Percentiles rank a stretch among this genome's conserved stretches.
Evolutionary conservation across 2,329 filamentous ascomycete species (phyloP).

Genomic region (Venturia effusa): DNA sequence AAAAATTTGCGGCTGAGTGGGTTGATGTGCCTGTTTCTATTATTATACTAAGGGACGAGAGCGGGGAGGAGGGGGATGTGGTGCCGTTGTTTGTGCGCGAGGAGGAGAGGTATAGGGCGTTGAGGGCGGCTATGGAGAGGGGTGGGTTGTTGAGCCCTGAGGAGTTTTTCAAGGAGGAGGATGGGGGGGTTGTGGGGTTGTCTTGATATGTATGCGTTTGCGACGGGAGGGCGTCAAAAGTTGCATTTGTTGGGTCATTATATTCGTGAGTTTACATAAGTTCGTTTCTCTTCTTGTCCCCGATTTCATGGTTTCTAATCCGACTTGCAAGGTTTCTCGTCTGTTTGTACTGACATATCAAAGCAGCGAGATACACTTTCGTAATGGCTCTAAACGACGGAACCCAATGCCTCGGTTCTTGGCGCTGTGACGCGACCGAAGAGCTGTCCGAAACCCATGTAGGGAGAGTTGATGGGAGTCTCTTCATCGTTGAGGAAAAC

Average conservation of each 20-base stretch:
- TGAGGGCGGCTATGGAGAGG: background rate
- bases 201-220: background rate
- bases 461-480: slow-evolving; percentile 6
- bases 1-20: background rate
- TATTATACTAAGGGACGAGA: no score
- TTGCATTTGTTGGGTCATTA: no score
- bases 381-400: background rate
- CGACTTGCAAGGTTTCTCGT: no score
- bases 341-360: no score
- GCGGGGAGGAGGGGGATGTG: background rate
- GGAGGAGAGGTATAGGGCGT: background rate
- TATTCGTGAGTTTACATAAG: background rate
- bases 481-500: slow-evolving; percentile 15
- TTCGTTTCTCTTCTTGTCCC: background rate
- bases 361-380: no score
- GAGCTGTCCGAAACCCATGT: slow-evolving; percentile 2
- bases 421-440: background rate
- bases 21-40: background rate
- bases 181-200: background rate
- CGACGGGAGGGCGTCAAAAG: no score
- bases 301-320: background rate
- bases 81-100: background rate
- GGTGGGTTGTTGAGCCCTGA: background rate
- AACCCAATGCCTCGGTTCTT: background rate
- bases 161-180: background rate